phyloP scores from a whole-genome alignment of 495 filamentous ascomycete genomes.

The Trichocladium uniseriatum region DNA sequence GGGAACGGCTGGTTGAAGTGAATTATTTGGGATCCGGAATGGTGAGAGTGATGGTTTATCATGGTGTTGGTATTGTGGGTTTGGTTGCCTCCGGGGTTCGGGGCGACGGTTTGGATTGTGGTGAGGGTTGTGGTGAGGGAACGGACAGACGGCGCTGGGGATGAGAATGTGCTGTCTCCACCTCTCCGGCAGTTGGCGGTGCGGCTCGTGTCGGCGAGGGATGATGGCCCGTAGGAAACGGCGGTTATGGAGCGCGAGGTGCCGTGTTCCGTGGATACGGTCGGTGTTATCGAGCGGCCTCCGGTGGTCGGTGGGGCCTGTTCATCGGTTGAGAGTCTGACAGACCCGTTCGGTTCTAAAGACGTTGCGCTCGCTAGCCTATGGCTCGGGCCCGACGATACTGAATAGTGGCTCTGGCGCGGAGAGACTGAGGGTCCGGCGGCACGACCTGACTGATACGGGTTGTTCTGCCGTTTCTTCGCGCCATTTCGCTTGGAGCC shows the following conservation, averaged over 20 bases:
- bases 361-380: conserved; percentile 29
- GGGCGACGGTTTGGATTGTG: conserved; percentile 82
- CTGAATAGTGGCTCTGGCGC: conserved; percentile 50
- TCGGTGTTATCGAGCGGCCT: conserved; percentile 65
- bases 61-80: conserved; percentile 4
- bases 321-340: conserved; percentile 49
- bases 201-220: conserved; percentile 49
- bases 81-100: conserved; percentile 44
- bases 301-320: conserved; percentile 49
- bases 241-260: conserved; percentile 64
- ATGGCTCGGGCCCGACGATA: conserved; percentile 39
- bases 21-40: conserved; percentile 44
- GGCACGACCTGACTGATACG: conserved; percentile 59
- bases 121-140: conserved; percentile 93
- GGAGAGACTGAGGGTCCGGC: conserved; percentile 27
- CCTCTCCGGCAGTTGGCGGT: conserved; percentile 59
- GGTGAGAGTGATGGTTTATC: conserved; percentile 25
- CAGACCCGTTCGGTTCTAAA: conserved; percentile 41
- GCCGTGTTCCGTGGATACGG: conserved; percentile 70
- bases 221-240: conserved; percentile 64
- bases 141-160: conserved; percentile 80
- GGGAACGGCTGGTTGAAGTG: conserved; percentile 94
- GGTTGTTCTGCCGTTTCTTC: conserved; percentile 64
- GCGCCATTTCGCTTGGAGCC: conserved; percentile 36
- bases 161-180: conserved; percentile 85